A percentile compares a stretch with the other conserved stretches of the same genome.
Conservation (phyloP, 2,329 filamentous ascomycete genomes). For the Trichoderma polysporum region DNA sequence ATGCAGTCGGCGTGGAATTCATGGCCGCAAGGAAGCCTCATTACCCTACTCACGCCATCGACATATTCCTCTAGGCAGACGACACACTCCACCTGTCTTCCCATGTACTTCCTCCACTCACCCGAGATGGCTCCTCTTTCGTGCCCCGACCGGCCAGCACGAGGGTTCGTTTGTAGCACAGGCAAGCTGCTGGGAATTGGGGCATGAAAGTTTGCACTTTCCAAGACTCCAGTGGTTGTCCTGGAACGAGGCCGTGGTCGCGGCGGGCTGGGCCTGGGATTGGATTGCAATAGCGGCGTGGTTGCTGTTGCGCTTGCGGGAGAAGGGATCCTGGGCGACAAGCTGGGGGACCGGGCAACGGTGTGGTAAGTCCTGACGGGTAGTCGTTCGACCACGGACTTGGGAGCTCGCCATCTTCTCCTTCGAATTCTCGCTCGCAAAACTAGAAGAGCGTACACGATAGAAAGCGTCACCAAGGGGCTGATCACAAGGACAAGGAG, state of each 20-base stretch:
- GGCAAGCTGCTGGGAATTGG: slow-evolving; percentile 45
- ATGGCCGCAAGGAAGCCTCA: slow-evolving; percentile 96
- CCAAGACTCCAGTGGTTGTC: slow-evolving; percentile 61
- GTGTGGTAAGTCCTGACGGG: slow-evolving; percentile 95
- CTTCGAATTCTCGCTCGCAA: slow-evolving; percentile 85
- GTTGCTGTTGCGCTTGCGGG: slow-evolving; percentile 67
- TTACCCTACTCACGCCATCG: slow-evolving; percentile 89
- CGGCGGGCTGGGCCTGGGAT: slow-evolving; percentile 46
- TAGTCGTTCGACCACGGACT: slow-evolving; percentile 91
- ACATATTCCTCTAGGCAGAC: slow-evolving; percentile 96
- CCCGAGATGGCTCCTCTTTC: slow-evolving; percentile 51
- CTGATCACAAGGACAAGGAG: slow-evolving; percentile 95
- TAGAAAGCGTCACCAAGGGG: slow-evolving; percentile 84
- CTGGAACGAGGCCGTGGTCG: slow-evolving; percentile 62
- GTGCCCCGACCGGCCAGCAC: slow-evolving; percentile 36
- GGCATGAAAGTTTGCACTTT: slow-evolving; percentile 47
- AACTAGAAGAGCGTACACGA: slow-evolving; percentile 87
- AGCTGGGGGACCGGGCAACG: slow-evolving; percentile 59
- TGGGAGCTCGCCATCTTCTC: slow-evolving; percentile 93
- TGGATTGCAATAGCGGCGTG: slow-evolving; percentile 73
- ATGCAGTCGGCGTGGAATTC: slow-evolving; percentile 99
- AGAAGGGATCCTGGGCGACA: slow-evolving; percentile 59
- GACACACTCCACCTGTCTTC: slow-evolving; percentile 79
- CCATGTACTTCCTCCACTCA: slow-evolving; percentile 67
- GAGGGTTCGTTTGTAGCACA: slow-evolving; percentile 36